Percentiles rank a stretch among this genome's conserved stretches.
Evolutionary conservation across 176 grass and related monocot genomes (phyloP).

Genomic region (Saccharum spontaneum): DNA sequence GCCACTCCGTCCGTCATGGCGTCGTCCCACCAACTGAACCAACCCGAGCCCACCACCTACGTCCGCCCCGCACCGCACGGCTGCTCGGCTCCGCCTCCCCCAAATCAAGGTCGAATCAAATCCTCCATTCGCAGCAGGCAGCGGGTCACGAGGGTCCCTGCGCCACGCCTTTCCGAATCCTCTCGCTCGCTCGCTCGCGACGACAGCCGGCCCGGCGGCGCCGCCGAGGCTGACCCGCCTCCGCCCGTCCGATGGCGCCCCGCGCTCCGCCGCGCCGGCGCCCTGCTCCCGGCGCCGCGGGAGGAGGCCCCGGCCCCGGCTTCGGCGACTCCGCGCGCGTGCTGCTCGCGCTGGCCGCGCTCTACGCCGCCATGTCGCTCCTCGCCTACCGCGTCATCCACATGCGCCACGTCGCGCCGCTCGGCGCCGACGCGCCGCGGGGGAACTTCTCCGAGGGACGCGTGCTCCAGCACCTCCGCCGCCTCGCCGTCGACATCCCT

Average conservation of each 20-base stretch:
- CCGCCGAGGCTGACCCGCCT: constrained; percentile 16
- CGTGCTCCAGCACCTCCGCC: constrained; percentile 66
- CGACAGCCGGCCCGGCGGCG: constrained; percentile 2
- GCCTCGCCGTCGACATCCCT: constrained; percentile 77
- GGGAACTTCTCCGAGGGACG: constrained; percentile 78
- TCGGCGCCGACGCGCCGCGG: constrained; percentile 51
- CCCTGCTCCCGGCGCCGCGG: neutral
- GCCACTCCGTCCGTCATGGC: neutral
- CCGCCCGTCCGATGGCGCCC: constrained; percentile 24
- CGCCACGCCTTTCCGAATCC: neutral
- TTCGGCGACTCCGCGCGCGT: constrained; percentile 43
- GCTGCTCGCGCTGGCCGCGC: constrained; percentile 61
- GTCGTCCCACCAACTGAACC: neutral
- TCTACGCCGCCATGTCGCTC: constrained; percentile 70
- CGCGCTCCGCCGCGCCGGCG: constrained; percentile 16
- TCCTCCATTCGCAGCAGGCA: neutral
- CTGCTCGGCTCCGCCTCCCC: neutral
- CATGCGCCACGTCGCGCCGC: constrained; percentile 83
- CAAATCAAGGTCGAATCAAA: neutral
- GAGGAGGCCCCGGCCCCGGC: neutral
- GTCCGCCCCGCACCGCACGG: neutral
- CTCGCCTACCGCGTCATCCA: constrained; percentile 67
- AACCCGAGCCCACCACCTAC: neutral
- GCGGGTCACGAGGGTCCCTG: neutral
- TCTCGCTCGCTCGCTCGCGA: neutral